phyloP scores from a whole-genome alignment of 208 protist genomes.

The Vickermania spadyakhi region DNA sequence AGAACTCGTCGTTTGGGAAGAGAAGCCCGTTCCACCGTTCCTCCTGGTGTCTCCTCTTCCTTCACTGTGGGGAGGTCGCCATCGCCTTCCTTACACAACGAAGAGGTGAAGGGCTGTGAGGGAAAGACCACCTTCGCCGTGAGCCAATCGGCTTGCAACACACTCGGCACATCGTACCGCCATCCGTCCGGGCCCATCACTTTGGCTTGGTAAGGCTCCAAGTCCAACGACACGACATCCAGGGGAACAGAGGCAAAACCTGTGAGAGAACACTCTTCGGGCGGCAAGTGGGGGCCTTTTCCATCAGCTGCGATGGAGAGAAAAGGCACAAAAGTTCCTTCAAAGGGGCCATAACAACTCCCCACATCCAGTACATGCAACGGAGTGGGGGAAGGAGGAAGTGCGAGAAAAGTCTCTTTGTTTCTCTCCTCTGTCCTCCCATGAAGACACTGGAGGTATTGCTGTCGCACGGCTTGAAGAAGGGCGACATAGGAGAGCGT shows the following conservation, averaged over 20 bases:
- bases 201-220: slow-evolving; percentile 31
- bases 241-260: slow-evolving; percentile 31
- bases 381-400: slow-evolving; percentile 7
- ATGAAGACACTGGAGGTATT: too few relatives aligned
- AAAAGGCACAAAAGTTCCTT: slow-evolving; percentile 5
- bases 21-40: too few relatives aligned
- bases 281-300: background rate
- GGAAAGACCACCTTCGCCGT: slow-evolving; percentile 30
- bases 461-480: too few relatives aligned
- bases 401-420: background rate
- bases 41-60: background rate
- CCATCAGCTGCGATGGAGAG: background rate
- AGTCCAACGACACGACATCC: slow-evolving; percentile 45
- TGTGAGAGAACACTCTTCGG: slow-evolving; percentile 13
- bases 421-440: too few relatives aligned
- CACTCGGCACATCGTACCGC: slow-evolving; percentile 8
- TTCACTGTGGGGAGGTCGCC: background rate
- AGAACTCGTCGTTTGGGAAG: too few relatives aligned
- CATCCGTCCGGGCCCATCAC: background rate
- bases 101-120: background rate
- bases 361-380: slow-evolving; percentile 69
- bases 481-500: background rate
- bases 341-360: slow-evolving; percentile 79
- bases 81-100: too few relatives aligned
- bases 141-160: slow-evolving; percentile 61